Conservation (phyloP, 2,329 filamentous ascomycete species). For the Cladophialophora immunda region DNA sequence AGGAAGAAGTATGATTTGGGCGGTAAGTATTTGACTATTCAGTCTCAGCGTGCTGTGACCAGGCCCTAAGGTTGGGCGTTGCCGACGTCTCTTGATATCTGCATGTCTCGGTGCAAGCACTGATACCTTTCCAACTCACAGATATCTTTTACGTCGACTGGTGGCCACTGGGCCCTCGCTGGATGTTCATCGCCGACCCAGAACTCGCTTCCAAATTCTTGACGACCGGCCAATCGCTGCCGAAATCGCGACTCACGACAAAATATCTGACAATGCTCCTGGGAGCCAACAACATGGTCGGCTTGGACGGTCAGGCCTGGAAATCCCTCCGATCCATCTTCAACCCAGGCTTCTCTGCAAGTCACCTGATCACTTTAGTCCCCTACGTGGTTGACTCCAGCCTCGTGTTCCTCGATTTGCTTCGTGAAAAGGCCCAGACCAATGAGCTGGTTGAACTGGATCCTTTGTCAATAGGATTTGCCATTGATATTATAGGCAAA, state of each 20-base stretch:
- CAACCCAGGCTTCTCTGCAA: slow-evolving; percentile 45
- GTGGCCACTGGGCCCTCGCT: slow-evolving; percentile 41
- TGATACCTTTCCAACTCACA: slow-evolving; percentile 9
- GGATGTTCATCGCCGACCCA: slow-evolving; percentile 38
- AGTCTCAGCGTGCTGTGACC: not conserved
- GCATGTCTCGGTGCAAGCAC: not conserved
- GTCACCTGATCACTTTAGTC: slow-evolving; percentile 43
- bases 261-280: slow-evolving; percentile 36
- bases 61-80: not conserved
- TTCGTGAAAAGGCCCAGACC: slow-evolving; percentile 36
- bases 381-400: slow-evolving; percentile 44
- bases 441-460: slow-evolving; percentile 43
- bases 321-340: slow-evolving; percentile 45
- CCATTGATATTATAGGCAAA: slow-evolving; percentile 47
- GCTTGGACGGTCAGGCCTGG: slow-evolving; percentile 43
- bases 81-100: not conserved
- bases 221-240: slow-evolving; percentile 37
- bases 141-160: slow-evolving; percentile 42
- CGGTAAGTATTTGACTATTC: slow-evolving; percentile 17
- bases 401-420: slow-evolving; percentile 39
- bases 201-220: slow-evolving; percentile 37
- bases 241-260: slow-evolving; percentile 34
- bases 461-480: slow-evolving; percentile 42
- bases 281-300: slow-evolving; percentile 38
- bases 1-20: slow-evolving; percentile 39